Evolutionary conservation across 2,329 filamentous ascomycete genomes (phyloP), one percentile per base, ranked within the genome.

Genomic region (Arachnomyces sp.): DNA sequence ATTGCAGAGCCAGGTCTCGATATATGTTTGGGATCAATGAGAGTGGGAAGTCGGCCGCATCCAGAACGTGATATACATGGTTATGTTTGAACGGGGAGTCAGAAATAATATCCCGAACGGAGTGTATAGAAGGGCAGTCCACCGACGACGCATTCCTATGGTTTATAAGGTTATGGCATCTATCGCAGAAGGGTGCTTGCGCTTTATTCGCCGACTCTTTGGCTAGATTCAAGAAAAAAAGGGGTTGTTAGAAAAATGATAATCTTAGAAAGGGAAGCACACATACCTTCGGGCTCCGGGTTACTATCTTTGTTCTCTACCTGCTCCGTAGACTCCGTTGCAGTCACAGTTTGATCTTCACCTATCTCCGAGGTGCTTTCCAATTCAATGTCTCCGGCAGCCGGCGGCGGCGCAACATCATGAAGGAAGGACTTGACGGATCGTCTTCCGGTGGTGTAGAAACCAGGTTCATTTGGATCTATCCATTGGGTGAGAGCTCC

Each of bases 21-120:
- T 84, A 77, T 7, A 98, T 75, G 33, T 80, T 78, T 1, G 87
- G 86, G 3, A 96, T 72, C 11, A 98, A 66, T 2, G 92, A 95
- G 77, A 98, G 85, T 14, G 92, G 92, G 49, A 98, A 96, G 62
- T 98, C 92, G 44, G 89, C 92, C 2, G 92, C 90, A 56, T 98
- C 92, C 15, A 98, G 69, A 17, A 98, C 74, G 62, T 98, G 92
- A 59, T 96, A 98, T 45, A 98, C 82, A 62, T 95, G 86, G 55
- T 98, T 96, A 57, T 85, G 78, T 58, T 85, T 85, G 64, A 93
- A 82, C 0, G 89, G 89, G 1, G 90, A 94, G 61, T 94, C 86
- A 39, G 82, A 75, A 38, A 98, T 84, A 12, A 88, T 94, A 47
- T 87, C 82, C 49, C 81, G 79, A 38, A 98, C 80, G 2, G 86